Evolutionary conservation across 2,329 filamentous ascomycete species (phyloP), one percentile per base, ranked within the genome.

Genomic region (Dothistroma pini): DNA sequence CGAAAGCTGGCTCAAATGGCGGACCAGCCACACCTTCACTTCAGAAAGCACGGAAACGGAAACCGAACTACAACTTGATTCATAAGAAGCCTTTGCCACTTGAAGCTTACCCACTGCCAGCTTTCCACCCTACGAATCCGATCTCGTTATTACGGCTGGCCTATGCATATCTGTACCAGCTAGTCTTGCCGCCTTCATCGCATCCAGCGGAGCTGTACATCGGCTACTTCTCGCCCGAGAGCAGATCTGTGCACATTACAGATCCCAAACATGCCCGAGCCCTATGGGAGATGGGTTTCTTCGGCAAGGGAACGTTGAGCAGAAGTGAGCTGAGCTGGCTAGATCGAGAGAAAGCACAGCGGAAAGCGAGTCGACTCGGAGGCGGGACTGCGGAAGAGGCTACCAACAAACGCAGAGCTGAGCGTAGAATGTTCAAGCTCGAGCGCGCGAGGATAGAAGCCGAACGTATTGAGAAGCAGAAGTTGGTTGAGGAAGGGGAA

Each of bases 231-330:
- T 93, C 91, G n/a, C 77, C 84, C 1, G 85, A 88, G 59, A 96
- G 91, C 3, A 86, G 88, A 32, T 95, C 92, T 0, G 84, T 99
- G 16, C 91, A 96, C 72, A 83, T 99, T 59, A 91, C 86, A 19
- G 89, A 97, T 74, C 80, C 86, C 29, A 81, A 82, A 58, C 88
- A 91, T 3, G 88, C 96, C 64, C 83, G 89, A 58, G 91, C 88
- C 1, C 77, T 99, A 25, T 99, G 96, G 95, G 90, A 96, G 76
- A 91, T 96, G 78, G 95, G 95, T 5, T 99, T 99, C 77, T 99
- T 93, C 76, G 96, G 96, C 53, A 97, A 97, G 76, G 95, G 95
- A 50, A 93, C 82, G 69, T 80, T 97, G 61, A 97, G 93, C 78
- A 86, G 96, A 69, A 97, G 93, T 80, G 93, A 99, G 75, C 93